phyloP scores from a whole-genome alignment of 129 eudicot genomes.

The Mikania micrantha region DNA sequence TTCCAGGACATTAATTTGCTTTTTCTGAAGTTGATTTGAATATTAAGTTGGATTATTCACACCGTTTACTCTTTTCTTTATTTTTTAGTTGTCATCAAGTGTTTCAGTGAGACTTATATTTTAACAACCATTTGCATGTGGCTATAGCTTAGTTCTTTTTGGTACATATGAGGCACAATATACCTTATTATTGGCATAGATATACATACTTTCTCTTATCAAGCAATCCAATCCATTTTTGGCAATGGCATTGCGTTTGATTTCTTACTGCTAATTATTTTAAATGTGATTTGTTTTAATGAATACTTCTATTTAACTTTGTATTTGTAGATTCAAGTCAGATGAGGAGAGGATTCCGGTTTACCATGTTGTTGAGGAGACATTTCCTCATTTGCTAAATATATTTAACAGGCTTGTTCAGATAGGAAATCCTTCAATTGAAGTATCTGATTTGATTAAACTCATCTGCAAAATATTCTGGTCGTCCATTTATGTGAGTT shows the following conservation, averaged over 20 bases:
- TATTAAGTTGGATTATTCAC: background rate
- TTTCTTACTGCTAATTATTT: background rate
- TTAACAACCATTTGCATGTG: background rate
- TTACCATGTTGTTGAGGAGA: slow-evolving; percentile 75
- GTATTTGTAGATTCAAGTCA: slow-evolving; percentile 74
- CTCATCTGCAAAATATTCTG: slow-evolving; percentile 97
- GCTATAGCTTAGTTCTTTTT: background rate
- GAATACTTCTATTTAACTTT: background rate
- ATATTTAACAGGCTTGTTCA: slow-evolving; percentile 81
- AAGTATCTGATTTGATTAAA: slow-evolving; percentile 86
- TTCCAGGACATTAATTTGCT: background rate
- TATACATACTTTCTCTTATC: background rate
- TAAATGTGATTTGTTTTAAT: background rate
- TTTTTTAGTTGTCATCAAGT: background rate
- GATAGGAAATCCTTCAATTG: slow-evolving; percentile 66
- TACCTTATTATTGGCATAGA: background rate
- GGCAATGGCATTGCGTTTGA: background rate
- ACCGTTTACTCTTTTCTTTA: background rate
- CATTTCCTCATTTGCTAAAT: slow-evolving; percentile 74
- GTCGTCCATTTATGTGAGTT: slow-evolving; percentile 91
- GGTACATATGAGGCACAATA: slow-evolving; percentile 1
- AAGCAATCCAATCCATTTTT: slow-evolving; percentile 7
- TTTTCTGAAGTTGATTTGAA: background rate
- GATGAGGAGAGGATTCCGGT: slow-evolving; percentile 94
- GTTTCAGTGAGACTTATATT: slow-evolving; percentile 5